These are phyloP conservation scores for Micractinium conductrix DNA, from an alignment of 139 green algal species.

Conservation along the genomic window DNA sequence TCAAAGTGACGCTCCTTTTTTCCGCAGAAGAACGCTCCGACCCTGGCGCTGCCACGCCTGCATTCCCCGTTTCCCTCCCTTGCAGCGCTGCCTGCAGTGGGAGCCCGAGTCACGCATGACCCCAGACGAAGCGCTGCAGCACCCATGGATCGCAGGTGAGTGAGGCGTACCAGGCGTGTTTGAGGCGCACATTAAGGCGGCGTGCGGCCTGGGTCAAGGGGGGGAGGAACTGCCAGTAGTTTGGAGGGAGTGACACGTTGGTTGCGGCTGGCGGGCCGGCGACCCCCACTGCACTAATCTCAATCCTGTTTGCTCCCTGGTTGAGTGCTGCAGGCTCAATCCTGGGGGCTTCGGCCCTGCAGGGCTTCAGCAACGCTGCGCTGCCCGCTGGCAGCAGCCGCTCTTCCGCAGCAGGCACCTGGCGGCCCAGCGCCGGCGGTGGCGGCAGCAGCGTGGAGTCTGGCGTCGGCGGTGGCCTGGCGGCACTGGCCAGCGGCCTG, in stretches of 20 bases:
- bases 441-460: background rate
- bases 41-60: too few species aligned
- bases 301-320: too few species aligned
- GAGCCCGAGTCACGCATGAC: conserved; percentile 73
- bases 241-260: too few species aligned
- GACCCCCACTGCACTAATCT: too few species aligned
- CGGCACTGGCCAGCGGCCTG: background rate
- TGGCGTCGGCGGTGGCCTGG: background rate
- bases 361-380: too few species aligned
- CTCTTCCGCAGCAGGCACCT: background rate
- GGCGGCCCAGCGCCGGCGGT: background rate
- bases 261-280: too few species aligned
- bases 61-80: conserved; percentile 60
- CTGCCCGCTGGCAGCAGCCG: background rate
- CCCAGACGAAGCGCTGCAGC: conserved; percentile 74
- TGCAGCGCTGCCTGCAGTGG: conserved; percentile 66
- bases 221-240: too few species aligned
- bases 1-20: background rate
- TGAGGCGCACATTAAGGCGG: too few species aligned
- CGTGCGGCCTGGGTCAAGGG: too few species aligned
- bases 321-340: too few species aligned
- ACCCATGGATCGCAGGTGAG: conserved; percentile 68
- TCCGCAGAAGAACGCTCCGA: too few species aligned
- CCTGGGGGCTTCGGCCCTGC: too few species aligned
- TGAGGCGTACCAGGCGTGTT: background rate